A percentile compares a stretch with the other conserved stretches of the same genome.
Conservation (phyloP, 768 basidiomycete species). For the Collybia mongolica region DNA sequence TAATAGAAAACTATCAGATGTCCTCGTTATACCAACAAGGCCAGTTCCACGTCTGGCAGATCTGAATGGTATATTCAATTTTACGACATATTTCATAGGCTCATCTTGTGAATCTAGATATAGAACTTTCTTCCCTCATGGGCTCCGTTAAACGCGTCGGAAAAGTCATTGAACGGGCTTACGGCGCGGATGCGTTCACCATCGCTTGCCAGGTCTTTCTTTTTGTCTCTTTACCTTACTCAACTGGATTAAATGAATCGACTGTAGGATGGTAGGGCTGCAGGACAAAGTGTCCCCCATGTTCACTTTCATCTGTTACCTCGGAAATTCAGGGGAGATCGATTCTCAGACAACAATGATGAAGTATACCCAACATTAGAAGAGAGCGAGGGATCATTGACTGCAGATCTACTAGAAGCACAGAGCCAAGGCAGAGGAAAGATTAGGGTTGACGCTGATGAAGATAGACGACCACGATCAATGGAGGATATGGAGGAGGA, state of each 20-base stretch:
- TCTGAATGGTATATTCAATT: constrained; percentile 38
- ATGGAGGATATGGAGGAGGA: constrained; percentile 80
- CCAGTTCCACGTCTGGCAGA: constrained; percentile 57
- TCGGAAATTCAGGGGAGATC: constrained; percentile 67
- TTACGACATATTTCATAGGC: no score
- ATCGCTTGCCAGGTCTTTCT: constrained; percentile 80
- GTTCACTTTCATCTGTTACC: constrained; percentile 97
- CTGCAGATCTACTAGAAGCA: constrained; percentile 32
- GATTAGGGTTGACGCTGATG: constrained; percentile 69
- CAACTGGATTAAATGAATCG: neutral
- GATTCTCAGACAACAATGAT: constrained; percentile 62
- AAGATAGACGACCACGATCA: constrained; percentile 58
- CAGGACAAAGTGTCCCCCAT: constrained; percentile 81
- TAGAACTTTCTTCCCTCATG: constrained; percentile 82
- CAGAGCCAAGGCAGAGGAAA: constrained; percentile 26
- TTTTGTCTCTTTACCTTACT: neutral
- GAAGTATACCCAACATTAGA: constrained; percentile 83
- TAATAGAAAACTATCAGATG: constrained; percentile 38
- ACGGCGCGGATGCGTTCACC: constrained; percentile 80
- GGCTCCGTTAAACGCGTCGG: constrained; percentile 77
- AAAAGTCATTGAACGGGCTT: constrained; percentile 75
- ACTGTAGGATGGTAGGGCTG: constrained; percentile 78
- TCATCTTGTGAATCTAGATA: constrained; percentile 27
- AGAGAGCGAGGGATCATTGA: constrained; percentile 51
- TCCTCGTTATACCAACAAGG: constrained; percentile 58